phyloP scores from a whole-genome alignment of 768 basidiomycete genomes.

The Panus rudis region DNA sequence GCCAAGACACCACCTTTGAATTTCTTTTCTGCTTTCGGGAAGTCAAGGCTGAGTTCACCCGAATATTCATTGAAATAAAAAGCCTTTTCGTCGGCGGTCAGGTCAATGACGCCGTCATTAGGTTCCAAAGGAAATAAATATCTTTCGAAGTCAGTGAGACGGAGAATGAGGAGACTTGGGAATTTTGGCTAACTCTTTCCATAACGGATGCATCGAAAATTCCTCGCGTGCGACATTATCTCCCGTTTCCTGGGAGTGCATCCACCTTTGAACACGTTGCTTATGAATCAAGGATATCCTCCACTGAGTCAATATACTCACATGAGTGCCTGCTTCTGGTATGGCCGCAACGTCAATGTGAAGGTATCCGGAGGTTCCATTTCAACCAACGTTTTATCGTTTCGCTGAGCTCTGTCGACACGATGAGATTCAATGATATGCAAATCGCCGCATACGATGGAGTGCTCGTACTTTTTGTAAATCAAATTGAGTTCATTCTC shows the following conservation, averaged over 20 bases:
- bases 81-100: slow-evolving; percentile 68
- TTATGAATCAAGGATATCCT: no score
- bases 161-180: slow-evolving; percentile 1
- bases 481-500: slow-evolving; percentile 79
- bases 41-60: slow-evolving; percentile 79
- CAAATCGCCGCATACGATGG: no score
- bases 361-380: slow-evolving; percentile 82
- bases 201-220: slow-evolving; percentile 83
- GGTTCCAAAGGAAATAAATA: slow-evolving; percentile 68
- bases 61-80: slow-evolving; percentile 93
- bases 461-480: slow-evolving; percentile 60
- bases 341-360: slow-evolving; percentile 65
- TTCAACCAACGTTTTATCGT: slow-evolving; percentile 68
- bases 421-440: not conserved
- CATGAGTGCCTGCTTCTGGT: slow-evolving; percentile 91
- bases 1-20: slow-evolving; percentile 86
- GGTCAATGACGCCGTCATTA: slow-evolving; percentile 55
- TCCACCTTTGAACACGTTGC: slow-evolving; percentile 87
- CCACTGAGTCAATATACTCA: slow-evolving; percentile 30
- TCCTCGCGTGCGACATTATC: slow-evolving; percentile 61
- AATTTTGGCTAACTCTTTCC: slow-evolving; percentile 67
- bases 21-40: slow-evolving; percentile 73
- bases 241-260: slow-evolving; percentile 80
- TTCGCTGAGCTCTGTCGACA: slow-evolving; percentile 64
- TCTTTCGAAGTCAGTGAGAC: slow-evolving; percentile 32